Percentiles rank a stretch among this genome's conserved stretches.
Evolutionary conservation across 2,329 filamentous ascomycete species (phyloP).

Genomic region (Fusarium napiforme): DNA sequence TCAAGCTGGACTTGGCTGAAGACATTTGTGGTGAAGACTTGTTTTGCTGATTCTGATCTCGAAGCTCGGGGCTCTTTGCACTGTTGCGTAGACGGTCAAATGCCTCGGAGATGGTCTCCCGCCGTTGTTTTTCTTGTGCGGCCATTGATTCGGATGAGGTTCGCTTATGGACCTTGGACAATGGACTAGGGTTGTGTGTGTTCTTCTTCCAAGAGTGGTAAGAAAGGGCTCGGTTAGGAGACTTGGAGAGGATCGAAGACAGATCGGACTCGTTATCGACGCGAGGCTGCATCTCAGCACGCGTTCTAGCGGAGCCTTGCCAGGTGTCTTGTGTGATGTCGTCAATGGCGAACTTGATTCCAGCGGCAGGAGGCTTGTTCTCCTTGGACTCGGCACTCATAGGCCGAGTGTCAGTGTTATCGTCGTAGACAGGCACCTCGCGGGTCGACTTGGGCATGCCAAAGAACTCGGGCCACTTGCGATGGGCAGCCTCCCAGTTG

Average conservation of each 20-base stretch:
- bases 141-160: constrained; percentile 45
- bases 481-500: constrained; percentile 59
- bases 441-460: constrained; percentile 51
- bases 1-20: constrained; percentile 55
- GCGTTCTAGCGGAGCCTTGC: constrained; percentile 54
- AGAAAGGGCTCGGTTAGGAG: constrained; percentile 48
- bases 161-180: constrained; percentile 51
- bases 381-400: constrained; percentile 56
- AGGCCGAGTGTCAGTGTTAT: constrained; percentile 51
- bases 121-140: constrained; percentile 40
- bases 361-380: constrained; percentile 54
- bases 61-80: constrained; percentile 47
- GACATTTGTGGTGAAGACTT: constrained; percentile 50
- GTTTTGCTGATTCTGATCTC: constrained; percentile 41
- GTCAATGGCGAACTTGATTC: constrained; percentile 53
- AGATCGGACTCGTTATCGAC: constrained; percentile 64
- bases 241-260: constrained; percentile 57
- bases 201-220: constrained; percentile 43
- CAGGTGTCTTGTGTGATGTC: constrained; percentile 57
- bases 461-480: constrained; percentile 65
- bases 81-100: constrained; percentile 51
- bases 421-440: constrained; percentile 44
- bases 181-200: constrained; percentile 51
- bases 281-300: constrained; percentile 64
- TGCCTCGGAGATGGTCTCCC: constrained; percentile 49